Percentiles rank a stretch among this genome's conserved stretches.
phyloP scores from a whole-genome alignment of 2,329 filamentous ascomycete genomes.

The Torrubiella hemipterigena region DNA sequence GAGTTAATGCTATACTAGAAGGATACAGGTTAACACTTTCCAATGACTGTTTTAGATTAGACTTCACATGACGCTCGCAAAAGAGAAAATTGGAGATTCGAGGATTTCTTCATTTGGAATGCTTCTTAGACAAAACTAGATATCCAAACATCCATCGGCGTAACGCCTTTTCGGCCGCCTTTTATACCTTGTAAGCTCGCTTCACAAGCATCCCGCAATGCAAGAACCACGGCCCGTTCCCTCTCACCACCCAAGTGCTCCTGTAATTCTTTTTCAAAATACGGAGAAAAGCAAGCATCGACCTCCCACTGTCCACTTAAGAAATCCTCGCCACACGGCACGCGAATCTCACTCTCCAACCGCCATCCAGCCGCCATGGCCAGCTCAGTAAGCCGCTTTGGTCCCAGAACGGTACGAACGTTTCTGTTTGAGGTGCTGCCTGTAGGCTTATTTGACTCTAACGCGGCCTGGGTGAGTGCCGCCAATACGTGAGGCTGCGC shows the following conservation, averaged over 20 bases:
- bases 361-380: constrained; percentile 6
- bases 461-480: constrained; percentile 6
- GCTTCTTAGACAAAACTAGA: constrained; percentile 5
- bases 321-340: constrained; percentile 6
- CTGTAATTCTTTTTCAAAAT: constrained; percentile 6
- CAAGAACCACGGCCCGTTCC: constrained; percentile 8
- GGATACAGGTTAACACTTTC: too few species aligned
- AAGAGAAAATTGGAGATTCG: too few species aligned
- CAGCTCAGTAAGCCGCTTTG: constrained; percentile 2
- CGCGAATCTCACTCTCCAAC: constrained; percentile 7
- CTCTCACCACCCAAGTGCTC: constrained; percentile 7
- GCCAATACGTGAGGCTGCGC: constrained; percentile 8
- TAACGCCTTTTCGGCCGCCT: constrained; percentile 5
- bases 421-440: constrained; percentile 7
- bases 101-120: too few species aligned
- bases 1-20: too few species aligned
- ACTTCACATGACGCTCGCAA: too few species aligned
- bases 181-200: constrained; percentile 6
- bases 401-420: constrained; percentile 3
- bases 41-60: too few species aligned
- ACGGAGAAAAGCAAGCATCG: constrained; percentile 6
- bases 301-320: constrained; percentile 10
- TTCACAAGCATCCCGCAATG: constrained; percentile 8
- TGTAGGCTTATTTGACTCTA: constrained; percentile 7
- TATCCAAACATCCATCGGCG: constrained; percentile 8